A percentile compares a stretch with the other conserved stretches of the same genome.
phyloP scores from a whole-genome alignment of 768 basidiomycete species.

The Lactifluus pinguis region DNA sequence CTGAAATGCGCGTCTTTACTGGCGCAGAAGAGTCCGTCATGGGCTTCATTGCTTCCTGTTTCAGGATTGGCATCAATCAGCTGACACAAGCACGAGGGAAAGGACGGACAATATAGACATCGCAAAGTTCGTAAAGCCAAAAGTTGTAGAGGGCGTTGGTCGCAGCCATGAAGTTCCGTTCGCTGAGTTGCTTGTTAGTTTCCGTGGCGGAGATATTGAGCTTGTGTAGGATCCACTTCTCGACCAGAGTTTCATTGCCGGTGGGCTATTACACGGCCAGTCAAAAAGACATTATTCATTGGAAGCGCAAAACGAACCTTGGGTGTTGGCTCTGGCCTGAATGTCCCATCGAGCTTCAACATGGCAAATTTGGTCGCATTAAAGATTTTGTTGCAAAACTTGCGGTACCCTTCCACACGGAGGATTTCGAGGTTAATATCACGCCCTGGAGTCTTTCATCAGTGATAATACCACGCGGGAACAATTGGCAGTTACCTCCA shows the following conservation, averaged over 20 bases:
- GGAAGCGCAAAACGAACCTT: slow-evolving; percentile 40
- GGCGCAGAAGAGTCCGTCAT: slow-evolving; percentile 80
- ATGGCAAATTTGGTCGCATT: slow-evolving; percentile 99
- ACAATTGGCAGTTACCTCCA: slow-evolving; percentile 46
- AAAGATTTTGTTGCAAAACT: slow-evolving; percentile 99
- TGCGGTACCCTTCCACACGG: slow-evolving; percentile 95
- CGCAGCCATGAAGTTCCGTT: slow-evolving; percentile 89
- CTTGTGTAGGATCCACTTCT: slow-evolving; percentile 93
- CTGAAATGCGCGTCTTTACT: slow-evolving; percentile 56
- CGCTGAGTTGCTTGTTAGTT: slow-evolving; percentile 63
- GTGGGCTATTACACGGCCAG: slow-evolving; percentile 47
- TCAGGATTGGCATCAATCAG: neutral
- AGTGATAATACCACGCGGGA: neutral
- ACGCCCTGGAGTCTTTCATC: slow-evolving; percentile 45
- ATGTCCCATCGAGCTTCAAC: slow-evolving; percentile 83
- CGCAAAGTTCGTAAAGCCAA: slow-evolving; percentile 99
- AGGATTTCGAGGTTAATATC: slow-evolving; percentile 97
- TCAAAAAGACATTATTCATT: neutral
- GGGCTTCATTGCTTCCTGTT: slow-evolving; percentile 95
- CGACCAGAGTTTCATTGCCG: slow-evolving; percentile 84
- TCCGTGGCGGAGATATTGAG: slow-evolving; percentile 74
- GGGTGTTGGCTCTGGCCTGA: slow-evolving; percentile 60
- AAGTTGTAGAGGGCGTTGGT: slow-evolving; percentile 83
- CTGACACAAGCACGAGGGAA: neutral
- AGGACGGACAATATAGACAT: slow-evolving; percentile 84